A percentile compares a stretch with the other conserved stretches of the same genome.
Conservation (phyloP, 345 rosid species). For the Rhizophora apiculata region DNA sequence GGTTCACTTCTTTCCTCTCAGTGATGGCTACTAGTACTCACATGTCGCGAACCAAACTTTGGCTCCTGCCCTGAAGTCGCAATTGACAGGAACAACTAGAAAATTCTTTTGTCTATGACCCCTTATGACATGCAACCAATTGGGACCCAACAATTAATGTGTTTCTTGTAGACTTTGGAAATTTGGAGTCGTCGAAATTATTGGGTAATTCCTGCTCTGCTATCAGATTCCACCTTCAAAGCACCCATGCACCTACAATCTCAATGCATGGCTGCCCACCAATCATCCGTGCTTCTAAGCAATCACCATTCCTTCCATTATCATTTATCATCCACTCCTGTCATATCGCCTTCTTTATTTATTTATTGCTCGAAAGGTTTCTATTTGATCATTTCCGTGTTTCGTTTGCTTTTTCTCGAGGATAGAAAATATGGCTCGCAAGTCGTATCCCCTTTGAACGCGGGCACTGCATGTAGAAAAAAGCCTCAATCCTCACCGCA, state of each 20-base stretch:
- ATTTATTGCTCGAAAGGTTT: not conserved
- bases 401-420: not conserved
- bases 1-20: not conserved
- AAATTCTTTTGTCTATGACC: slow-evolving; percentile 5
- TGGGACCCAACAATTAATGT: slow-evolving; percentile 26
- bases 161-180: not conserved
- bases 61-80: slow-evolving; percentile 23
- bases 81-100: slow-evolving; percentile 10
- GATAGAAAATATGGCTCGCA: not conserved
- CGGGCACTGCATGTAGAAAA: no score
- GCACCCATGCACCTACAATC: not conserved
- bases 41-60: slow-evolving; percentile 26
- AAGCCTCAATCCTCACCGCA: no score
- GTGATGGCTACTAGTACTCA: slow-evolving; percentile 18
- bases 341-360: not conserved
- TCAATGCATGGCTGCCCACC: slow-evolving; percentile 9
- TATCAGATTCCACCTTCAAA: not conserved
- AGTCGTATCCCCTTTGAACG: no score
- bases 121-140: slow-evolving; percentile 21
- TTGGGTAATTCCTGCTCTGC: not conserved
- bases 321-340: not conserved
- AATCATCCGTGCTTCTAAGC: slow-evolving; percentile 6
- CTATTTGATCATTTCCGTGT: slow-evolving; percentile 1
- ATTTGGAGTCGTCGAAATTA: not conserved
- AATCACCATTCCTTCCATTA: not conserved